Conservation (phyloP, 176 grass and related monocot species). For the Cenchrus fungigraminus region DNA sequence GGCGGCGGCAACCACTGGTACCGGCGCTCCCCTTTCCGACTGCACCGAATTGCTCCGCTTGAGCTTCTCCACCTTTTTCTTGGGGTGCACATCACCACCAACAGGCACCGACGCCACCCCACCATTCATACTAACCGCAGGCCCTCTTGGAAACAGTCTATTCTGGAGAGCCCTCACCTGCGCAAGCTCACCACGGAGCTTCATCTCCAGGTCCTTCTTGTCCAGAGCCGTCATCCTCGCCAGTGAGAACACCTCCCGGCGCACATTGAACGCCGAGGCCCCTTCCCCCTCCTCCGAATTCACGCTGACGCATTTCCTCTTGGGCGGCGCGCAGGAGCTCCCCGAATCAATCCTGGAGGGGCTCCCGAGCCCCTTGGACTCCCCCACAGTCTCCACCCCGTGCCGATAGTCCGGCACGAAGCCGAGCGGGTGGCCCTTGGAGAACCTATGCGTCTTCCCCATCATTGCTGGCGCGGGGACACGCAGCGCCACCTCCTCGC, state of each 20-base stretch:
- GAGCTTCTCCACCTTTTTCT: conserved; percentile 51
- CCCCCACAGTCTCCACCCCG: conserved; percentile 69
- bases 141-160: conserved; percentile 46
- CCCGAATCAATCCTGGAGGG: conserved; percentile 65
- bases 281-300: conserved; percentile 32
- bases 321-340: conserved; percentile 59
- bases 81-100: conserved; percentile 37
- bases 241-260: conserved; percentile 53
- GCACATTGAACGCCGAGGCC: conserved; percentile 49
- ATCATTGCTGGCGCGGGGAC: conserved; percentile 51
- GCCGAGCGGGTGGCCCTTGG: conserved; percentile 74
- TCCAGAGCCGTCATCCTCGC: conserved; percentile 55
- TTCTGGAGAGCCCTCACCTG: conserved; percentile 61
- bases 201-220: conserved; percentile 63
- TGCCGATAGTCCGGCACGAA: conserved; percentile 85
- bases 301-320: conserved; percentile 70
- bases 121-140: conserved; percentile 42
- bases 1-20: background rate
- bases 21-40: conserved; percentile 40
- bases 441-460: conserved; percentile 94
- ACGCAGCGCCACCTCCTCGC: background rate
- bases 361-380: conserved; percentile 65
- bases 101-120: conserved; percentile 7
- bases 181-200: conserved; percentile 65
- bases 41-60: conserved; percentile 60